Percentiles rank a stretch among this genome's conserved stretches.
Evolutionary conservation across 1,284 basidiomycete species (phyloP).

Genomic region (Chalciporus sp.): DNA sequence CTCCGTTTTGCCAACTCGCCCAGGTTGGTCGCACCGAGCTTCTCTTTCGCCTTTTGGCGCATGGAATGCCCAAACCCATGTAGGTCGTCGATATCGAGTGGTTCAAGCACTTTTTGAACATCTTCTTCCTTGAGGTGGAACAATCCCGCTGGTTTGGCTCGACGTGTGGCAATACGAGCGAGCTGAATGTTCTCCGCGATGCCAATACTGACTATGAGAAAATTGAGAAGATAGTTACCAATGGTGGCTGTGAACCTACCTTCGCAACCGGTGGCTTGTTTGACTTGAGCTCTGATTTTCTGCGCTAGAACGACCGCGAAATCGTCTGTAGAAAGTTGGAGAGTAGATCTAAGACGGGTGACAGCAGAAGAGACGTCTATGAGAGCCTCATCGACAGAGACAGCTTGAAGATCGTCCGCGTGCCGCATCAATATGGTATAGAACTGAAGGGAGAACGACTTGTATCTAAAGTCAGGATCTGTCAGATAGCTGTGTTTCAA

Average conservation of each 20-base stretch:
- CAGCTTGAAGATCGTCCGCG: constrained; percentile 92
- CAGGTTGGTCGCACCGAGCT: constrained; percentile 73
- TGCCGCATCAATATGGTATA: constrained; percentile 90
- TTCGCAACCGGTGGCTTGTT: constrained; percentile 80
- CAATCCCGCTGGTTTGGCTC: constrained; percentile 88
- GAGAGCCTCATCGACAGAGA: constrained; percentile 95
- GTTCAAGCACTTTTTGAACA: constrained; percentile 62
- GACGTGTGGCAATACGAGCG: constrained; percentile 87
- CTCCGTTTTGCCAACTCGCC: constrained; percentile 68
- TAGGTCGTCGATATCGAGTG: constrained; percentile 83
- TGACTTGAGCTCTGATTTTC: constrained; percentile 76
- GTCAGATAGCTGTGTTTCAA: constrained; percentile 1
- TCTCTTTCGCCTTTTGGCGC: constrained; percentile 73
- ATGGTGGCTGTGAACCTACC: constrained; percentile 44
- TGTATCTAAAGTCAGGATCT: constrained; percentile 60
- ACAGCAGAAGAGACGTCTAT: constrained; percentile 84
- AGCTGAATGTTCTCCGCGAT: constrained; percentile 91
- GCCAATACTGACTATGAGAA: constrained; percentile 78
- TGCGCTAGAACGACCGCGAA: constrained; percentile 80
- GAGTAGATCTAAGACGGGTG: constrained; percentile 41
- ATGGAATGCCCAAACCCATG: constrained; percentile 86
- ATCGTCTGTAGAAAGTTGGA: constrained; percentile 39
- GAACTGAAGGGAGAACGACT: constrained; percentile 79
- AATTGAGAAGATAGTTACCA: constrained; percentile 5
- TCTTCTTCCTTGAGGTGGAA: constrained; percentile 70